Conservation (phyloP, 129 eudicot species). For the Flaveria trinervia region DNA sequence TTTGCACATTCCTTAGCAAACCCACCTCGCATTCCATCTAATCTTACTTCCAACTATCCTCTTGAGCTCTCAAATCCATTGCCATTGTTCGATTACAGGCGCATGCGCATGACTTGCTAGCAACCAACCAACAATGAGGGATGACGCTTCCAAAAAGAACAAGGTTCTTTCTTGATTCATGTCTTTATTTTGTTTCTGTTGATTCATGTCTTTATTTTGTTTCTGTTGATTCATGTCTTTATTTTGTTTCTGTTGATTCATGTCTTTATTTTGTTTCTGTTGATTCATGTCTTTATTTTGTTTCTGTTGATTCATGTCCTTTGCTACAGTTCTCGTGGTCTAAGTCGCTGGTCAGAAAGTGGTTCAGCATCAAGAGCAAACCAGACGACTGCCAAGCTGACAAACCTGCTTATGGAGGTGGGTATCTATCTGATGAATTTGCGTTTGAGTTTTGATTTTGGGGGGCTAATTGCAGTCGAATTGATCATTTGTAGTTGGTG, state of each 20-base stretch:
- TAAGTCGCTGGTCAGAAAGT: constrained; percentile 74
- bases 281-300: background rate
- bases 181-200: background rate
- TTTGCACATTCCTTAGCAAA: constrained; percentile 17
- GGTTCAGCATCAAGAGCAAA: constrained; percentile 87
- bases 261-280: background rate
- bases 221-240: background rate
- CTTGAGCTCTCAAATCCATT: background rate
- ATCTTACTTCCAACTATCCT: too few species aligned
- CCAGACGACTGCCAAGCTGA: constrained; percentile 57
- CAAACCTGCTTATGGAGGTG: constrained; percentile 59
- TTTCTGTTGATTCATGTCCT: background rate
- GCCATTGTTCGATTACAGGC: background rate
- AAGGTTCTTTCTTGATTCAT: constrained; percentile 46
- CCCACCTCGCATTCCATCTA: background rate
- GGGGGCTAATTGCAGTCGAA: too few species aligned
- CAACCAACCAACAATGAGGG: constrained; percentile 56
- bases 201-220: background rate
- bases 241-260: background rate
- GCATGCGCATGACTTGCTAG: constrained; percentile 48
- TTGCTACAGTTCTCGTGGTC: constrained; percentile 80
- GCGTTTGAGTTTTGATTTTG: too few species aligned
- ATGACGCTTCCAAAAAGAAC: constrained; percentile 70
- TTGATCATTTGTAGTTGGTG: constrained; percentile 16
- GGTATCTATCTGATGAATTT: too few species aligned